Percentiles rank a stretch among this genome's conserved stretches.
These are phyloP conservation scores for Glycine tomentella DNA, from an alignment of 306 rosid species.

Conservation along the genomic window DNA sequence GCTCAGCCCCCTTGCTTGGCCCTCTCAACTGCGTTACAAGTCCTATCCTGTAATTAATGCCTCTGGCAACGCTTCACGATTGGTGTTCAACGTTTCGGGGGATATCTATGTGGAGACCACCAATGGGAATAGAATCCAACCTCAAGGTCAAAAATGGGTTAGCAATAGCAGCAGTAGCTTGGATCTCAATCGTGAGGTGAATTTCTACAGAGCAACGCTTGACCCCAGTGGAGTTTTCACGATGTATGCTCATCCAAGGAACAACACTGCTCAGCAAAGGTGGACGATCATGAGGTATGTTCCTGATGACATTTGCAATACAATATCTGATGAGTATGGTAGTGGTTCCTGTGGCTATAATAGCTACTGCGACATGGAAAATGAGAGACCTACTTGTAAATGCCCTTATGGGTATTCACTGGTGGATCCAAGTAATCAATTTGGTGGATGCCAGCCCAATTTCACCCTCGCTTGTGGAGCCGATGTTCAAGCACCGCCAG, in stretches of 20 bases:
- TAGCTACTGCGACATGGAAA: constrained; percentile 52
- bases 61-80: background rate
- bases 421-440: constrained; percentile 47
- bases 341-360: constrained; percentile 55
- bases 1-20: constrained; percentile 54
- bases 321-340: constrained; percentile 9
- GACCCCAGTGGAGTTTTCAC: constrained; percentile 71
- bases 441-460: constrained; percentile 54
- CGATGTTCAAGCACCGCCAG: constrained; percentile 36
- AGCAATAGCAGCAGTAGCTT: background rate
- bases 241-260: constrained; percentile 58
- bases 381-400: constrained; percentile 47
- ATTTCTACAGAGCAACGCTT: constrained; percentile 65
- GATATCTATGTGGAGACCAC: constrained; percentile 37
- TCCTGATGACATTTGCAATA: constrained; percentile 45
- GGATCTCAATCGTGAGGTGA: background rate
- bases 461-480: constrained; percentile 50
- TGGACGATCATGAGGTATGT: constrained; percentile 44
- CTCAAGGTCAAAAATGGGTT: background rate
- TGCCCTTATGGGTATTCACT: constrained; percentile 54
- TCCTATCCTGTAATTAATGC: constrained; percentile 41
- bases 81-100: constrained; percentile 56
- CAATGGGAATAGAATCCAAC: constrained; percentile 3
- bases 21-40: background rate
- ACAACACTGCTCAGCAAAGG: background rate